Evolutionary conservation across 1,284 basidiomycete species (phyloP).

Genomic region (Moniliella sp.): DNA sequence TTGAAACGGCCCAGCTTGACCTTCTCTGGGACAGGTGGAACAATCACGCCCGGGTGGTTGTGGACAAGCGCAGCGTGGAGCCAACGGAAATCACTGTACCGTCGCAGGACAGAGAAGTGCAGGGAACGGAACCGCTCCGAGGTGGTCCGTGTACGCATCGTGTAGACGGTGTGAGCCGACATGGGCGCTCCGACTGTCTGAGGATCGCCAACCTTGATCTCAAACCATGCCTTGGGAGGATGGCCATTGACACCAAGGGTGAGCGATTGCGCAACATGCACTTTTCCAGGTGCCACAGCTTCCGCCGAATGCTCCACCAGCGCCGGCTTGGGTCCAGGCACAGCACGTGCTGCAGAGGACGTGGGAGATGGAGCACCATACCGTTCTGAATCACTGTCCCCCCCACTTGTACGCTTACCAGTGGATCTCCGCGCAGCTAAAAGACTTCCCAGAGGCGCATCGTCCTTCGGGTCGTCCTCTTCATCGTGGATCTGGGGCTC

Average conservation of each 20-base stretch:
- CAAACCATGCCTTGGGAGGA: conserved; percentile 6
- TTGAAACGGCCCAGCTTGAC: conserved; percentile 46
- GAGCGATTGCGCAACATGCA: no score
- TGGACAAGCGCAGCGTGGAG: conserved; percentile 64
- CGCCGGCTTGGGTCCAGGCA: no score
- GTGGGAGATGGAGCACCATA: no score
- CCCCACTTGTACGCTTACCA: no score
- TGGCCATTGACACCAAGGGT: no score
- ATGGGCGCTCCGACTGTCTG: conserved; percentile 28
- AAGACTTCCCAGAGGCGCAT: no score
- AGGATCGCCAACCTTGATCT: conserved; percentile 26
- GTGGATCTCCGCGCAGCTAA: no score
- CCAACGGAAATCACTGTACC: conserved; percentile 95
- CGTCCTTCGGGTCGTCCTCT: no score
- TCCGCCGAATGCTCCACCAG: no score
- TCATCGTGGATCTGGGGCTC: background rate
- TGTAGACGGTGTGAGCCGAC: conserved; percentile 37
- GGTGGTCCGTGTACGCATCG: conserved; percentile 22
- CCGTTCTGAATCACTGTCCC: no score
- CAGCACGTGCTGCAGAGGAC: no score
- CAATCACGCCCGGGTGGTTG: conserved; percentile 90
- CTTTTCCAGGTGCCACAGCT: no score
- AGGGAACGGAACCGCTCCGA: conserved; percentile 8
- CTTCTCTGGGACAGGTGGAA: conserved; percentile 90
- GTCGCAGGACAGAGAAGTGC: conserved; percentile 51